Evolutionary conservation across 176 grass and related monocot genomes (phyloP).

Genomic region (Avena eriantha): DNA sequence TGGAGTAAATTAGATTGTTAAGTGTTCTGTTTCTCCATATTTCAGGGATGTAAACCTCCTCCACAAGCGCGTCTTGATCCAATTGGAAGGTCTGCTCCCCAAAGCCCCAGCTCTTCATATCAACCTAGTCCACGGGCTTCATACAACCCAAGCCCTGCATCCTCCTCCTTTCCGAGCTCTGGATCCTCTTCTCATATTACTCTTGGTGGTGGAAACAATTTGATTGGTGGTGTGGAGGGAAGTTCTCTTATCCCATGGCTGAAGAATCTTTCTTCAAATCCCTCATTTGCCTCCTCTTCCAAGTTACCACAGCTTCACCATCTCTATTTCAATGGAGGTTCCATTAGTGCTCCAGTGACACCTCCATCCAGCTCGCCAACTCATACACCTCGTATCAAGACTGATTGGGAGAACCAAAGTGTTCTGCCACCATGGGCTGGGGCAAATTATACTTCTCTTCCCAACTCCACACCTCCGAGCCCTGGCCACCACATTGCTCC

Average conservation of each 20-base stretch:
- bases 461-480: conserved; percentile 73
- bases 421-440: conserved; percentile 72
- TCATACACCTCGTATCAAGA: conserved; percentile 58
- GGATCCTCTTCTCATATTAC: conserved; percentile 70
- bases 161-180: conserved; percentile 76
- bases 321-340: conserved; percentile 72
- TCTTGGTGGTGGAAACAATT: conserved; percentile 53
- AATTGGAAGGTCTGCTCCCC: conserved; percentile 59
- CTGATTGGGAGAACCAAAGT: conserved; percentile 62
- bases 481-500: conserved; percentile 63
- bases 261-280: conserved; percentile 68
- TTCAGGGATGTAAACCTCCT: conserved; percentile 71
- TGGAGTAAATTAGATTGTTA: neutral
- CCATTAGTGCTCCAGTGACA: conserved; percentile 89
- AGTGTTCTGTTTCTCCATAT: conserved; percentile 22
- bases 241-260: conserved; percentile 78
- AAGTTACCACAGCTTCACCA: conserved; percentile 76
- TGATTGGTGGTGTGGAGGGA: conserved; percentile 51
- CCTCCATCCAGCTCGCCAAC: conserved; percentile 85
- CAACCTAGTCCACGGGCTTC: conserved; percentile 71
- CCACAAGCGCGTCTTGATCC: conserved; percentile 44
- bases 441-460: conserved; percentile 67
- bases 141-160: conserved; percentile 75
- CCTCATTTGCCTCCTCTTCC: conserved; percentile 58
- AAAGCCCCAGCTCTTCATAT: conserved; percentile 83